Evolutionary conservation across 1,284 basidiomycete species (phyloP).

Genomic region (Meripilus lineatus): DNA sequence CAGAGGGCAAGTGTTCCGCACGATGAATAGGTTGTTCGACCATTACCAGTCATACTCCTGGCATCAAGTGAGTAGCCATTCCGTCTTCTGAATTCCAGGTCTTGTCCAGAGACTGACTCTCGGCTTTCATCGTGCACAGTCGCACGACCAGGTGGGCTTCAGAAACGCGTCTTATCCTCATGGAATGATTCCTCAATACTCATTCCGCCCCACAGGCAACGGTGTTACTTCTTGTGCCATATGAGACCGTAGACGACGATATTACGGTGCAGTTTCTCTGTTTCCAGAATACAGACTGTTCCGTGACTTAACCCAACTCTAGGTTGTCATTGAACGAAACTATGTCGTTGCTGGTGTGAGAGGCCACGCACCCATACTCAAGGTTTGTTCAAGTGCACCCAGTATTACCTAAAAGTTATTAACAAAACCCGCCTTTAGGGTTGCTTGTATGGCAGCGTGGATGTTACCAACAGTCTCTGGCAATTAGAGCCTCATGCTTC

Average conservation of each 20-base stretch:
- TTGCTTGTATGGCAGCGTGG: slow-evolving; percentile 61
- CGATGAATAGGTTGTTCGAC: slow-evolving; percentile 30
- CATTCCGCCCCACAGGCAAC: slow-evolving; percentile 49
- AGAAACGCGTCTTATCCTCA: too few species aligned
- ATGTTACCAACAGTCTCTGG: slow-evolving; percentile 62
- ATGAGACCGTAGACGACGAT: slow-evolving; percentile 64
- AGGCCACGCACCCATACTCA: slow-evolving; percentile 63
- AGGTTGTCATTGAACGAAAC: slow-evolving; percentile 70
- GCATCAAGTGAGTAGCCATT: slow-evolving; percentile 36
- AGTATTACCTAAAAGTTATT: slow-evolving; percentile 4
- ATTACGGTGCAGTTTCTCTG: slow-evolving; percentile 41
- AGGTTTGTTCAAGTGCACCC: slow-evolving; percentile 37
- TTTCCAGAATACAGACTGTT: slow-evolving; percentile 1
- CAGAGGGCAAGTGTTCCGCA: slow-evolving; percentile 6
- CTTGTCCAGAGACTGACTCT: too few species aligned
- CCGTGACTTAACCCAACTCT: slow-evolving; percentile 4
- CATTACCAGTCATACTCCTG: slow-evolving; percentile 37
- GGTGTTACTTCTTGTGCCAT: slow-evolving; percentile 69
- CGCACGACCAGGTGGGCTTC: slow-evolving; percentile 37
- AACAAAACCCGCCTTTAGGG: slow-evolving; percentile 39
- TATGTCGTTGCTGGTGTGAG: slow-evolving; percentile 66
- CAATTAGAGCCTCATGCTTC: slow-evolving; percentile 62
- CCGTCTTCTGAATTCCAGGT: background rate
- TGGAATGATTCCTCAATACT: slow-evolving; percentile 9
- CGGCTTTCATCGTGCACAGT: too few species aligned